Base-by-base conservation (phyloP, 2,329 filamentous ascomycete species). In the Cordyceps farinosa region DNA sequence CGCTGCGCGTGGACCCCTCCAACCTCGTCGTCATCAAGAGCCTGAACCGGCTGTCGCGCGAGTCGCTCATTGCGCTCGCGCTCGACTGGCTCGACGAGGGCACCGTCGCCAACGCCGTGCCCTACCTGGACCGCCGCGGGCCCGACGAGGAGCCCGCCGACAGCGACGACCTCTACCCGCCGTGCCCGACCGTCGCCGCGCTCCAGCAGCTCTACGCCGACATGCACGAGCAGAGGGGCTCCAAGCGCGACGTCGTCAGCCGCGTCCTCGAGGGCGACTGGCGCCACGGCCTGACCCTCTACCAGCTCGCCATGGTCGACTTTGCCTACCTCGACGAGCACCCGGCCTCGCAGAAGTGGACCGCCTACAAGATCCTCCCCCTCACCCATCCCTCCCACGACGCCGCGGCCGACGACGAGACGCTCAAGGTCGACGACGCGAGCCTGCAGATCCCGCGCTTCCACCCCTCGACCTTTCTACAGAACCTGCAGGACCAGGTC, bases 381-480 rank as follows among this genome's bases (percentile, higher is more conserved):
- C 73, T 89, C 10, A 78, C 77, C 65, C 74, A 73, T 5, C 76
- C 79, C 1, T 61, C 68, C 36, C 66, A 73, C 60, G 71, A 74
- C 61, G 70, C 67, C 38, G 38, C 22, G 22, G 22, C 13, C 38
- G 76, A 79, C 56, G 77, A 79, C 13, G 75, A 76, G 40, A 67
- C 74, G 10, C 73, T 78, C 47, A 74, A 75, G 64, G 69, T 78
- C 15, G 80, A 86, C 69, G 74, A 76, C 54, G 73, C 77, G 66
- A 78, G 80, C 7, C 73, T 87, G 38, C 71, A 74, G 3, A 77
- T 88, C 55, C 91, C 91, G 11, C 87, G 89, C 17, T 91, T 95
- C 70, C 90, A 96, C 70, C 89, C 91, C 1, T 86, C 90, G 5
- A 90, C 89, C 0, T 96, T 96, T 73, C 79, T 96, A 44, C 85